Conservation (phyloP, 768 basidiomycete species). For the Russula abietina region DNA sequence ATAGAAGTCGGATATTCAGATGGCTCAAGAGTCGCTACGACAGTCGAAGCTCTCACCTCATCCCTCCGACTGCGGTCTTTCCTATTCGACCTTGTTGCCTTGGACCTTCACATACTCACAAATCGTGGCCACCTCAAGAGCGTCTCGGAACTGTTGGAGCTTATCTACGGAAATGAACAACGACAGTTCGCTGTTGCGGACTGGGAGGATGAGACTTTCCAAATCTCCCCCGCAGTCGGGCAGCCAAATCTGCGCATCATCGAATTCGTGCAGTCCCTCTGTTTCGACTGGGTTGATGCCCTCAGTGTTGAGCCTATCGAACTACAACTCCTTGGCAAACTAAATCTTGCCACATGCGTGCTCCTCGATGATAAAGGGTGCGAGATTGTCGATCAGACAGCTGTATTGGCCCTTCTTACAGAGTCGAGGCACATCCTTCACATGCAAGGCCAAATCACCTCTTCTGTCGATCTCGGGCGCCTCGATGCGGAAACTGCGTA, state of each 20-base stretch:
- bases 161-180: conserved; percentile 66
- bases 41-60: conserved; percentile 59
- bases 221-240: conserved; percentile 63
- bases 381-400: conserved; percentile 72
- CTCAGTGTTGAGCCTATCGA: conserved; percentile 51
- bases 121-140: conserved; percentile 70
- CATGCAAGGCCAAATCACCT: conserved; percentile 59
- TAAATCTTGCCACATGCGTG: conserved; percentile 67
- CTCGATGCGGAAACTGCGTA: conserved; percentile 65
- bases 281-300: conserved; percentile 84
- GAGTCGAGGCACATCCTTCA: conserved; percentile 56
- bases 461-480: conserved; percentile 56
- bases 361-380: conserved; percentile 66
- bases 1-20: conserved; percentile 66
- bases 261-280: conserved; percentile 80
- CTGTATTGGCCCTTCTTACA: conserved; percentile 64
- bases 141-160: conserved; percentile 67
- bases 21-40: conserved; percentile 61
- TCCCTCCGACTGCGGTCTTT: conserved; percentile 81
- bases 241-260: conserved; percentile 83
- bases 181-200: conserved; percentile 38
- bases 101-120: conserved; percentile 84
- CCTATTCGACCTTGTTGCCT: conserved; percentile 77
- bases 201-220: conserved; percentile 46
- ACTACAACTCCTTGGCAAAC: conserved; percentile 55